These are phyloP conservation scores for Camelina neglecta DNA, from an alignment of 345 rosid genomes.

Conservation along the genomic window DNA sequence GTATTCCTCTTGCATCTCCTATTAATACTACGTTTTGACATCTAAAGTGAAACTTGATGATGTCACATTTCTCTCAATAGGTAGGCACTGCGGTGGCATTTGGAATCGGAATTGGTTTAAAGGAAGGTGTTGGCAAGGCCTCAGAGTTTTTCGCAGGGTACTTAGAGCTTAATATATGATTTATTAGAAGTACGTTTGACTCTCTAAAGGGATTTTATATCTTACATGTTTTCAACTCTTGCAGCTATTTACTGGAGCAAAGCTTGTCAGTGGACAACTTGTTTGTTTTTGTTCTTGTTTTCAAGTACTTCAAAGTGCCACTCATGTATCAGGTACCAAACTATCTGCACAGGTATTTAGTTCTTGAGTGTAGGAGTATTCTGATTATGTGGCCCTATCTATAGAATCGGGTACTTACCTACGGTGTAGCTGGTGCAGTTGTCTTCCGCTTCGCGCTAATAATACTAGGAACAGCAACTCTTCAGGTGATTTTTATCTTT, in stretches of 20 bases:
- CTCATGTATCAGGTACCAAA: constrained; percentile 74
- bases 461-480: constrained; percentile 88
- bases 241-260: constrained; percentile 94
- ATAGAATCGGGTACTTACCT: constrained; percentile 84
- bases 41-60: constrained; percentile 23
- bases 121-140: constrained; percentile 81
- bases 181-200: background rate
- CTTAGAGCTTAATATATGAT: constrained; percentile 13
- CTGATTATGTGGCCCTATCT: constrained; percentile 19
- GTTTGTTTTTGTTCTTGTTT: constrained; percentile 88
- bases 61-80: constrained; percentile 45
- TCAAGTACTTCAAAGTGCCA: constrained; percentile 97
- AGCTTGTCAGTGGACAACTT: constrained; percentile 97
- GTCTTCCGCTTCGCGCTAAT: constrained; percentile 76
- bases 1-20: constrained; percentile 43
- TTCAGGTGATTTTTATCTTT: constrained; percentile 65
- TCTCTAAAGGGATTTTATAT: background rate
- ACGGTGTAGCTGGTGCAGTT: constrained; percentile 90
- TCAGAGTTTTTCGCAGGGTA: constrained; percentile 97
- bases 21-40: constrained; percentile 1
- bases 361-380: constrained; percentile 18
- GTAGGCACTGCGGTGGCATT: constrained; percentile 77
- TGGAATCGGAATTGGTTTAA: constrained; percentile 79
- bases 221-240: constrained; percentile 32
- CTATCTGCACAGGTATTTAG: constrained; percentile 19